phyloP scores from a whole-genome alignment of 768 basidiomycete species.

The Sistotremastrum suecicum region DNA sequence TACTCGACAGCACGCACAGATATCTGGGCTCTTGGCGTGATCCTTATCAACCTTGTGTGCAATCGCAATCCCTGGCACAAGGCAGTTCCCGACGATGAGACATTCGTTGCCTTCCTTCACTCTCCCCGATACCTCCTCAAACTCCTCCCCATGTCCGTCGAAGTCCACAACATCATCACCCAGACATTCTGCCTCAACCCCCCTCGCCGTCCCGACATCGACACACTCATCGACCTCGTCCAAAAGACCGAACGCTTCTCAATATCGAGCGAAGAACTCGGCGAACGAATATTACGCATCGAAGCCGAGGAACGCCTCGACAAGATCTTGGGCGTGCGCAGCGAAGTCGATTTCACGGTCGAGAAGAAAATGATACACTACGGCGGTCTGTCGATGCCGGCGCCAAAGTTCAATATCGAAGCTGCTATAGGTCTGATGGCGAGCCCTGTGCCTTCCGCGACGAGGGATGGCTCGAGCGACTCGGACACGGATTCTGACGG shows the following conservation, averaged over 20 bases:
- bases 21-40: constrained; percentile 65
- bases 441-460: too few relatives aligned
- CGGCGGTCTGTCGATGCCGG: background rate
- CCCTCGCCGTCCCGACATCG: background rate
- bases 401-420: background rate
- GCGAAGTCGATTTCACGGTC: background rate
- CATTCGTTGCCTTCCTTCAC: constrained; percentile 48
- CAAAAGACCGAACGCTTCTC: too few relatives aligned
- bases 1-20: constrained; percentile 40
- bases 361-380: background rate
- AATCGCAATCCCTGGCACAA: constrained; percentile 68
- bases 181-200: constrained; percentile 62
- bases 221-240: background rate
- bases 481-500: constrained; percentile 11
- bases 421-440: background rate
- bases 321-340: background rate
- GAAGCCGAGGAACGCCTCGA: background rate
- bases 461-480: too few relatives aligned
- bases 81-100: constrained; percentile 51
- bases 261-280: too few relatives aligned
- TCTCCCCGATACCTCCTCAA: constrained; percentile 49
- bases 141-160: constrained; percentile 60
- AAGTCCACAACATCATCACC: constrained; percentile 52
- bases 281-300: too few relatives aligned
- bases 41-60: constrained; percentile 72